Base-by-base conservation (phyloP, 2,329 filamentous ascomycete genomes). In the Teratosphaeria pseudoeucalypti region DNA sequence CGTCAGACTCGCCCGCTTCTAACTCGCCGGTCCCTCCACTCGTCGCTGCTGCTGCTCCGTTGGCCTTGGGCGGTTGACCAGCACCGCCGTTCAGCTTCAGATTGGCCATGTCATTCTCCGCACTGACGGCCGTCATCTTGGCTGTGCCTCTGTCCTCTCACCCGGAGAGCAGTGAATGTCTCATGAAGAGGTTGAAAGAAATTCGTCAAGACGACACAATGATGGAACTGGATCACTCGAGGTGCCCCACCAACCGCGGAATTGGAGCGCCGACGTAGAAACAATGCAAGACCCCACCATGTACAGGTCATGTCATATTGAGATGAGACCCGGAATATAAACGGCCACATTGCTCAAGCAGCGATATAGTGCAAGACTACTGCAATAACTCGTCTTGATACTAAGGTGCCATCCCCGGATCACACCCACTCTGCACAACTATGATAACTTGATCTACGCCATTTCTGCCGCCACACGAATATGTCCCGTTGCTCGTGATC, bases 1-100 rank as follows among this genome's bases (percentile, higher is more conserved):
- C 71, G 58, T 74, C 72, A 0, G 72, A 73, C 53, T 73, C 71
- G 60, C 66, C 70, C 37, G 63, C 65, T 60, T 70, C 69, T 66
- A 65, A 62, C n/a, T 71, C 64, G 60, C 64, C 70, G 34, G 67
- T 68, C n/a, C 63, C 62, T 26, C 61, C 64, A 52, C 67, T 68
- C 55, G 64, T 58, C 23, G 23, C 23, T 37, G 61, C 60, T 29
- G 62, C 61, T 34, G 64, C 61, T 37, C 62, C 64, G 55, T 66
- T 66, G 16, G 65, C 58, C 53, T 67, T 67, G 6, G 63, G 60
- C 23, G 59, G 58, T 6, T 61, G 60, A 26, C 55, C 62, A 43
- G 63, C 62, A 29, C 59, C 60, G 56, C 58, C 64, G 26, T 63
- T 66, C 27, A 68, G 59, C 54, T 65, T 64, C 23, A 70, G 59